phyloP scores from a whole-genome alignment of 2,329 filamentous ascomycete species.

The Talaromyces sp. region DNA sequence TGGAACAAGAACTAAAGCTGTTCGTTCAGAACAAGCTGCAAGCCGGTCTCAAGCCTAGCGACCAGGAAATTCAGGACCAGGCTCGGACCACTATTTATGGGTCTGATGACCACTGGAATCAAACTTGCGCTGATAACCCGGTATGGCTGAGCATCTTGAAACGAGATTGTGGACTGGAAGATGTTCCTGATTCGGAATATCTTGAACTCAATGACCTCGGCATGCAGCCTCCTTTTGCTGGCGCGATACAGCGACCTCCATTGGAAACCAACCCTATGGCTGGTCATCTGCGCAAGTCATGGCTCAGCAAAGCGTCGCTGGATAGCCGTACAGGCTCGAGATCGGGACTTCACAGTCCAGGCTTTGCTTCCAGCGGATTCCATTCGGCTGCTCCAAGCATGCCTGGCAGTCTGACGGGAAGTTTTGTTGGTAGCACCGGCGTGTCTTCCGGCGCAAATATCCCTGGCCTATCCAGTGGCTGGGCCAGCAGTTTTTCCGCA shows the following conservation, averaged over 20 bases:
- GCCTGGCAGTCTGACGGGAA: conserved; percentile 29
- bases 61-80: conserved; percentile 32
- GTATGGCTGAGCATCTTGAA: conserved; percentile 43
- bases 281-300: conserved; percentile 18
- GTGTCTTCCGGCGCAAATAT: conserved; percentile 18
- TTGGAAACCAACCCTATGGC: conserved; percentile 28
- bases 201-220: conserved; percentile 34
- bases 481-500: conserved; percentile 27
- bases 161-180: conserved; percentile 35
- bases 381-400: conserved; percentile 31
- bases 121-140: conserved; percentile 44
- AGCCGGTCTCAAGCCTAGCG: conserved; percentile 31
- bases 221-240: conserved; percentile 40
- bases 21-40: conserved; percentile 32
- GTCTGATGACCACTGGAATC: conserved; percentile 32
- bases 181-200: conserved; percentile 25
- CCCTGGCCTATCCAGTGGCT: conserved; percentile 24
- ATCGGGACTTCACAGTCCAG: conserved; percentile 29
- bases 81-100: conserved; percentile 31
- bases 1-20: conserved; percentile 35
- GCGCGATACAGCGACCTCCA: conserved; percentile 29
- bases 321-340: conserved; percentile 23
- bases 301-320: conserved; percentile 12
- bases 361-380: conserved; percentile 23
- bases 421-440: conserved; percentile 30